Conservation (phyloP, 805 yeast species). For the Debaryomyces tyrocola region DNA sequence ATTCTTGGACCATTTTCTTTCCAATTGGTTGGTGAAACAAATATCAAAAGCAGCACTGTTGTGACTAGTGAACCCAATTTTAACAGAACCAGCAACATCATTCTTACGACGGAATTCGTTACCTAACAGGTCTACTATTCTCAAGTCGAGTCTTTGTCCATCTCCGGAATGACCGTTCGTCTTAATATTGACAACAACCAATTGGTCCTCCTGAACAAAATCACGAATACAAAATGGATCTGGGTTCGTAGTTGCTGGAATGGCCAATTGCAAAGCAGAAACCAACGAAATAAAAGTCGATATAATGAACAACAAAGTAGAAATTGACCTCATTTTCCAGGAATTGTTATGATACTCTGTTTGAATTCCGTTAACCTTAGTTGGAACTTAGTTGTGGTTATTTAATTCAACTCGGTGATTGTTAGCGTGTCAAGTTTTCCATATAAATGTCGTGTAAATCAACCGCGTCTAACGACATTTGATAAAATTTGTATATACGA, state of each 20-base stretch:
- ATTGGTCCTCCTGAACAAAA: slow-evolving; percentile 78
- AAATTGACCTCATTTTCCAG: background rate
- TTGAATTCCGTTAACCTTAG: background rate
- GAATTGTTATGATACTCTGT: background rate
- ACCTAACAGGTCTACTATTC: slow-evolving; percentile 74
- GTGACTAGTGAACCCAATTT: slow-evolving; percentile 83
- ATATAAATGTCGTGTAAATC: background rate
- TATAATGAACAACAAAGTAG: slow-evolving; percentile 10
- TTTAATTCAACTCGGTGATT: background rate
- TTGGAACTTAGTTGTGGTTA: too few relatives aligned
- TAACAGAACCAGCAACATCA: slow-evolving; percentile 69
- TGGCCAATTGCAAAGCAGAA: slow-evolving; percentile 50
- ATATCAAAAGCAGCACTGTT: slow-evolving; percentile 84
- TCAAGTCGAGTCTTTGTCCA: slow-evolving; percentile 76
- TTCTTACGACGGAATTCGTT: slow-evolving; percentile 76
- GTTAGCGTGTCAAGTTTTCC: slow-evolving; percentile 4
- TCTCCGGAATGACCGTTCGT: slow-evolving; percentile 79
- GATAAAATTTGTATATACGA: background rate
- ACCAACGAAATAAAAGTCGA: slow-evolving; percentile 22
- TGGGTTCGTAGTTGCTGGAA: slow-evolving; percentile 47
- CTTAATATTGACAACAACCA: slow-evolving; percentile 81
- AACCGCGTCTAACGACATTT: too few relatives aligned
- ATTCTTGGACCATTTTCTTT: slow-evolving; percentile 25
- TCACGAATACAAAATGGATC: slow-evolving; percentile 87
- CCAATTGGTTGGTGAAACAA: slow-evolving; percentile 73